Percentiles rank a stretch among this genome's conserved stretches.
Evolutionary conservation across 2,329 filamentous ascomycete genomes (phyloP).

Genomic region (Verticillium klebahnii): DNA sequence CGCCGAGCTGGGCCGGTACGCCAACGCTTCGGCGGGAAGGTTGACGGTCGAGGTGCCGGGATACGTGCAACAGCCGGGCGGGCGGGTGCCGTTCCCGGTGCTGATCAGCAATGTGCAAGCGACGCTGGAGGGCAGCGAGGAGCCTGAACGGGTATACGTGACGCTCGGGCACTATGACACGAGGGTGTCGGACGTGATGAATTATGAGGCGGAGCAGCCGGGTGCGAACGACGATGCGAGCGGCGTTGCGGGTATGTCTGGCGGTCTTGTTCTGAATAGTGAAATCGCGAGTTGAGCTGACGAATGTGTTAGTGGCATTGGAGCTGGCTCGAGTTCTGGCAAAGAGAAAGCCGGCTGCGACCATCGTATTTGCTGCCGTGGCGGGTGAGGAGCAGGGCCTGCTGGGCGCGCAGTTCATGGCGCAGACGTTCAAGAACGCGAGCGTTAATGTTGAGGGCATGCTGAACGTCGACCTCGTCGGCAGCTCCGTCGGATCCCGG

Average conservation of each 20-base stretch:
- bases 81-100: constrained; percentile 43
- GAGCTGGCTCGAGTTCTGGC: constrained; percentile 51
- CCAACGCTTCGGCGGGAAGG: constrained; percentile 40
- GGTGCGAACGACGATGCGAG: constrained; percentile 55
- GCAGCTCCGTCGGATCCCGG: constrained; percentile 40
- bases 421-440: constrained; percentile 45
- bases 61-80: constrained; percentile 44
- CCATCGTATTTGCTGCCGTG: constrained; percentile 51
- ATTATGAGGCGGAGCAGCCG: constrained; percentile 48
- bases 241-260: constrained; percentile 30
- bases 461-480: constrained; percentile 55
- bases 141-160: constrained; percentile 45
- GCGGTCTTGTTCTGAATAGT: neutral
- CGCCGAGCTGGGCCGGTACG: constrained; percentile 42
- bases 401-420: constrained; percentile 46
- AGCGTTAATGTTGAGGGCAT: constrained; percentile 52
- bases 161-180: constrained; percentile 54
- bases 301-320: constrained; percentile 36
- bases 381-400: constrained; percentile 55
- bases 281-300: neutral
- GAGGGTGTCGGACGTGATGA: constrained; percentile 41
- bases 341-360: constrained; percentile 40
- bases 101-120: constrained; percentile 50
- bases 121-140: constrained; percentile 42
- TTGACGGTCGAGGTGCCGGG: constrained; percentile 45